Base-by-base conservation (phyloP, 176 grass and related monocot genomes). In the Pontederia paniculata region DNA sequence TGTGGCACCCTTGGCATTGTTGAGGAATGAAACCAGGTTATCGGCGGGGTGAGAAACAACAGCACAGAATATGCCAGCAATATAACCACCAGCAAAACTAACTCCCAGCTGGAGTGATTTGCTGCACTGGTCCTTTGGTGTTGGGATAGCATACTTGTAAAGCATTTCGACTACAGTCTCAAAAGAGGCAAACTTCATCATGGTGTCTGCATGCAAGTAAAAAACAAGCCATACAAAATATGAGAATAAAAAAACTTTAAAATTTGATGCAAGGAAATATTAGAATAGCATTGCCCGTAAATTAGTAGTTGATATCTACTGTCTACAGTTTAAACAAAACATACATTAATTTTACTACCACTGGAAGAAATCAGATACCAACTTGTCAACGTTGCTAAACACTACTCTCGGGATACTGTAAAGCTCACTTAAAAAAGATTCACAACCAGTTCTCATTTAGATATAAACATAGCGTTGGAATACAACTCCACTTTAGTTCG, bases 121-220 rank as follows among this genome's bases (percentile, higher is more conserved):
- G 69, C 76, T 82, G 51, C 82, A 86, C 41, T 93, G 61, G 5
- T 85, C 80, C 59, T 93, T 93, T 0, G 88, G 88, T 12, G 65
- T 80, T 1, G 88, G 82, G 57, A 93, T 82, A 66, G 80, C 65
- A 68, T 93, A 73, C 55, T 83, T 93, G 69, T 93, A 93, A 17
- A 81, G 47, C 78, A 83, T 76, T 66, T 86, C 79, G 6, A 93
- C 88, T n/a, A 93, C 70, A 52, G 77, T 86, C 69, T 91, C 88
- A 44, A 86, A 91, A 0, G 88, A 86, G 0, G 88, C 88, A 69
- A 91, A 91, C 47, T 91, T 91, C 88, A 91, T 86, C 88, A 91
- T 91, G 6, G 82, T 91, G 68, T 91, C 88, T 91, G 78, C 52
- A 22, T 22, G 13, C 12, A 44, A 5, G 2, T 46, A 7, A 6